These are phyloP conservation scores for Patellifolia procumbens DNA, from an alignment of 179 eudicot species.

Conservation along the genomic window DNA sequence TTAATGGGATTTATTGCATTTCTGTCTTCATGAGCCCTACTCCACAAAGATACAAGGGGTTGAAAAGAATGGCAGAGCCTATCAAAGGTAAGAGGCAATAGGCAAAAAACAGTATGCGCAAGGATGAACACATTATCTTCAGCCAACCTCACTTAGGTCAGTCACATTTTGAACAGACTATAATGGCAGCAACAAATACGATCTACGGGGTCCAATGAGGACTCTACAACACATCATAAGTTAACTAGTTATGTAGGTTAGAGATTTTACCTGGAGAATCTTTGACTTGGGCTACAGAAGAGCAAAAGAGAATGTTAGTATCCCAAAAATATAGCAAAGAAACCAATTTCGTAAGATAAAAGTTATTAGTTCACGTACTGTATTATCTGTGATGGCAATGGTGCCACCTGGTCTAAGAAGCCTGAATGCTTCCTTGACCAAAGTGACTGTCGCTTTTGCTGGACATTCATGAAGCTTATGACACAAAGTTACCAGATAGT, in stretches of 20 bases:
- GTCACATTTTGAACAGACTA: background rate
- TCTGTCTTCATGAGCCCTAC: background rate
- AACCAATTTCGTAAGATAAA: background rate
- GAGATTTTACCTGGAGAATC: constrained; percentile 70
- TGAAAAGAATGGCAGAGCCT: background rate
- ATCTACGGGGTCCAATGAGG: background rate
- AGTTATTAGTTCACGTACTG: constrained; percentile 41
- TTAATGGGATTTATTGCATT: no score
- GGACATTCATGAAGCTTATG: constrained; percentile 93
- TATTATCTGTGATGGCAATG: constrained; percentile 75
- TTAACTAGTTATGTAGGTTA: constrained; percentile 4
- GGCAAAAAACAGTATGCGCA: background rate
- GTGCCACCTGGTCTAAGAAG: constrained; percentile 95
- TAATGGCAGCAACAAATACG: background rate
- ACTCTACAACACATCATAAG: background rate
- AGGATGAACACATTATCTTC: background rate
- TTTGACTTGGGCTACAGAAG: constrained; percentile 87
- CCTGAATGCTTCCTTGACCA: constrained; percentile 82
- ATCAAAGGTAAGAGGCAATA: background rate
- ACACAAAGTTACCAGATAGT: constrained; percentile 11
- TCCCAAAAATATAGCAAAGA: background rate
- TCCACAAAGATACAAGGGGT: background rate
- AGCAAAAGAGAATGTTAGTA: constrained; percentile 16
- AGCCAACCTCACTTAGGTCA: background rate
- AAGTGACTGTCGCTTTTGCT: constrained; percentile 61